Base-by-base conservation (phyloP, 208 protist genomes). In the Trypanosoma vivax region DNA sequence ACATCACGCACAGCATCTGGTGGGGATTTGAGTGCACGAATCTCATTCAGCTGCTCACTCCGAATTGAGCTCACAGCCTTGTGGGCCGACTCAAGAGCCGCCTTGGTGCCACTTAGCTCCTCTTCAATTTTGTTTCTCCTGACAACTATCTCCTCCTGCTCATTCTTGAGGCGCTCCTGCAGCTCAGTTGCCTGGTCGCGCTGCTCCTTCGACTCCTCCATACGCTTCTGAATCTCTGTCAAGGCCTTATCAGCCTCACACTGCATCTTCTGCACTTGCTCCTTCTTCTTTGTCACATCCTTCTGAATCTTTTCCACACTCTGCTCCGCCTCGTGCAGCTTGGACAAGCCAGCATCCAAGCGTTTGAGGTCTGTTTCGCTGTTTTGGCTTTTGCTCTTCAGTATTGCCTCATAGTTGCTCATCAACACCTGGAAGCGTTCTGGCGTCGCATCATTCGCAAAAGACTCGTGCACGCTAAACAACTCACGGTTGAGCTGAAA, bases 1-100 rank as follows among this genome's bases (percentile, higher is more conserved):
- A 99, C 95, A 70, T 98, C 94, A 24, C 92, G 75, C 45, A 99
- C 92, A 23, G 88, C 70, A 63, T 96, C 88, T 11, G 96, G 96
- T 31, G 97, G 97, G 11, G 90, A 70, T 40, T 85, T 83, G 23
- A 99, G 76, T 5, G 88, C 88, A 21, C 93, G 88, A 47, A 99
- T 97, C 73, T 99, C 97, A 55, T 83, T 95, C 10, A 99, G 75
- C 49, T 96, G 86, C 57, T 97, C 85, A 52, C 70, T 85, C 23
- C 73, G 73, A 53, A 99, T 97, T 30, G 67, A 70, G 48, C 89
- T 95, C 18, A 99, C 97, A 6, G 95, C 92, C 57, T 95, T 69
- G 25, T 85, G 65, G 0, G 97, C 96, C n/a, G 76, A 81, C 31
- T 98, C 92, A 33, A 99, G 73, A 29, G 97, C 68, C 3, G 97